A percentile compares a stretch with the other conserved stretches of the same genome.
Evolutionary conservation across 73 alveolate genomes (phyloP).

Genomic region (Paraurostyla sp.): DNA sequence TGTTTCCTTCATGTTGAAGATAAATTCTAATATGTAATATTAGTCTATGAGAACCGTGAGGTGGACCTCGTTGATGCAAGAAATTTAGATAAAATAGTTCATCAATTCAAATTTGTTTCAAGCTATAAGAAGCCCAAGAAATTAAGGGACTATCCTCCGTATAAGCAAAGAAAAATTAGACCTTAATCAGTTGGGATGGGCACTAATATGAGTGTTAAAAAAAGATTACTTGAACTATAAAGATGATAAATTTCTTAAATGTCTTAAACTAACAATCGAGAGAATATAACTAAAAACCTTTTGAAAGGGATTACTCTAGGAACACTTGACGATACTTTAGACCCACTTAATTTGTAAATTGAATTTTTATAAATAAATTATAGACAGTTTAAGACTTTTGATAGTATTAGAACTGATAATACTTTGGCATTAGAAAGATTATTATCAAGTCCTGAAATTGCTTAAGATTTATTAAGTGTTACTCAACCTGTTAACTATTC

Average conservation of each 20-base stretch:
- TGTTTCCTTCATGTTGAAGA: not conserved
- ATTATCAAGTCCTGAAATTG: too few relatives aligned
- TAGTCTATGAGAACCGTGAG: slow-evolving; percentile 40
- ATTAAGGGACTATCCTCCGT: not conserved
- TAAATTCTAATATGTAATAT: not conserved
- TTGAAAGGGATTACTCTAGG: not conserved
- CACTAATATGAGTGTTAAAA: too few relatives aligned
- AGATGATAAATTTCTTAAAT: not conserved
- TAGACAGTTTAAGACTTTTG: not conserved
- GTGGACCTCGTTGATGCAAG: not conserved
- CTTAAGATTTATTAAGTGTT: not conserved
- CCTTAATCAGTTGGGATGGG: not conserved
- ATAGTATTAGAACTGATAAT: not conserved
- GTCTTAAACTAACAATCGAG: not conserved
- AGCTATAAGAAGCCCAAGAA: slow-evolving; percentile 15
- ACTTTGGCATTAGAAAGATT: not conserved
- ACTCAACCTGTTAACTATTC: too few relatives aligned
- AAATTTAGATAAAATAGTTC: not conserved
- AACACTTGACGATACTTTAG: not conserved
- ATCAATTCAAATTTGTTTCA: slow-evolving; percentile 8
- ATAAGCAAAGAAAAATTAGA: slow-evolving; percentile 38
- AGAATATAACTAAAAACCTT: not conserved
- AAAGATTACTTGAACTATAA: not conserved
- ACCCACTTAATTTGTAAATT: not conserved
- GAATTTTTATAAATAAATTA: not conserved